Conservation (phyloP, 176 grass and related monocot species). For the Saccharum officinarum region DNA sequence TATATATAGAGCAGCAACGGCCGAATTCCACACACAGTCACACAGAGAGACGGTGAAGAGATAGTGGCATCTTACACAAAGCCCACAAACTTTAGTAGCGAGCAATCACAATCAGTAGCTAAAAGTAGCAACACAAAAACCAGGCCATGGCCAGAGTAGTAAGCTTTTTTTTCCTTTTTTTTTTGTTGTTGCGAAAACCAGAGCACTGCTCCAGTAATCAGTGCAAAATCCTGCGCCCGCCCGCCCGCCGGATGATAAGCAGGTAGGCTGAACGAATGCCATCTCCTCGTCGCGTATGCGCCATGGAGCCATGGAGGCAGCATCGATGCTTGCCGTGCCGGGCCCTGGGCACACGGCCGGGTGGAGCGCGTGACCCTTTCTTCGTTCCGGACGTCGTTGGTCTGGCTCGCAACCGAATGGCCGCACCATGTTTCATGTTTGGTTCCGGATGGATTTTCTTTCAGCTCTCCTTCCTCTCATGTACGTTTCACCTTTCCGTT, state of each 20-base stretch:
- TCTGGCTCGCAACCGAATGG: background rate
- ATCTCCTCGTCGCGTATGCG: background rate
- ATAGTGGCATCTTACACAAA: constrained; percentile 58
- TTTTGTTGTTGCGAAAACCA: background rate
- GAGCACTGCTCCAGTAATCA: background rate
- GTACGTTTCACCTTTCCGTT: background rate
- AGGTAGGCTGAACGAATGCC: background rate
- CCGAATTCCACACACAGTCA: background rate
- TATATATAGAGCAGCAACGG: constrained; percentile 26
- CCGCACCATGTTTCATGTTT: background rate
- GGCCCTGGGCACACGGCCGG: background rate
- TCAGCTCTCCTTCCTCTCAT: background rate
- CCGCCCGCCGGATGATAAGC: background rate
- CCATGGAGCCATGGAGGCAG: background rate
- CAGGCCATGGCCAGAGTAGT: background rate
- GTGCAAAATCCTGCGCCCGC: background rate
- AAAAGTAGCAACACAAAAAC: constrained; percentile 29
- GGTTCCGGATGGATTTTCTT: background rate
- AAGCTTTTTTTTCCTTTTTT: background rate
- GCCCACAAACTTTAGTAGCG: constrained; percentile 25
- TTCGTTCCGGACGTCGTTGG: background rate
- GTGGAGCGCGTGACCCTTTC: background rate
- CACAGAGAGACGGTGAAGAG: background rate
- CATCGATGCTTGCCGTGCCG: too few species aligned
- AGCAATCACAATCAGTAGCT: constrained; percentile 21